A percentile compares a stretch with the other conserved stretches of the same genome.
phyloP scores from a whole-genome alignment of 1,284 basidiomycete genomes.

The Naganishia albida region DNA sequence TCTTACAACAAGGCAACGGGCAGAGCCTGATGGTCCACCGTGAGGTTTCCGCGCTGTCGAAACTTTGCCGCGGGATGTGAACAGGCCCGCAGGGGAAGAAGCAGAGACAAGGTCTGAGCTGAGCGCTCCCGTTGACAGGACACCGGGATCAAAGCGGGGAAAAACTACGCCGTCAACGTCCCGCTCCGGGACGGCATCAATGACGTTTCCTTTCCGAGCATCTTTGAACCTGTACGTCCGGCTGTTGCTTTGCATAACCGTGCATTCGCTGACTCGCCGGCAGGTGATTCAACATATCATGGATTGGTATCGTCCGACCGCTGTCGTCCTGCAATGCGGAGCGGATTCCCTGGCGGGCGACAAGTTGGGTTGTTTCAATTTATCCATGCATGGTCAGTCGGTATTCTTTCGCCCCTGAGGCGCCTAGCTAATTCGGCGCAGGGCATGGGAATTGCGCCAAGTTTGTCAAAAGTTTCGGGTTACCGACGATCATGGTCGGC shows the following conservation, averaged over 20 bases:
- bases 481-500: slow-evolving; percentile 88
- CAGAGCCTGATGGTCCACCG: no score
- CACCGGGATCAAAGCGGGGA: slow-evolving; percentile 79
- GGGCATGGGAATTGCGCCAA: slow-evolving; percentile 85
- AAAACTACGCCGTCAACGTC: slow-evolving; percentile 88
- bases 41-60: no score
- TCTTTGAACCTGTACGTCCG: slow-evolving; percentile 84
- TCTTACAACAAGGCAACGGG: no score
- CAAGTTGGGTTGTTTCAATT: slow-evolving; percentile 94
- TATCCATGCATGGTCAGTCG: slow-evolving; percentile 80
- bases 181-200: slow-evolving; percentile 92
- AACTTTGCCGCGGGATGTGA: no score
- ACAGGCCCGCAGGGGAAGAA: no score
- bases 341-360: slow-evolving; percentile 94
- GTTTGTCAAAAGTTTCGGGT: slow-evolving; percentile 77
- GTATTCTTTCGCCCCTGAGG: background rate
- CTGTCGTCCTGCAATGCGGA: slow-evolving; percentile 91
- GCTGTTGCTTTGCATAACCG: background rate
- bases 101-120: no score
- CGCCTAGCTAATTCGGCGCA: slow-evolving; percentile 29
- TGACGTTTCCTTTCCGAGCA: slow-evolving; percentile 69
- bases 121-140: slow-evolving; percentile 59
- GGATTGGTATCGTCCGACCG: slow-evolving; percentile 86
- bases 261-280: background rate
- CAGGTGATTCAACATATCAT: slow-evolving; percentile 84